These are phyloP conservation scores for Lecanosticta acicola DNA, from an alignment of 2,329 filamentous ascomycete genomes.

Conservation along the genomic window DNA sequence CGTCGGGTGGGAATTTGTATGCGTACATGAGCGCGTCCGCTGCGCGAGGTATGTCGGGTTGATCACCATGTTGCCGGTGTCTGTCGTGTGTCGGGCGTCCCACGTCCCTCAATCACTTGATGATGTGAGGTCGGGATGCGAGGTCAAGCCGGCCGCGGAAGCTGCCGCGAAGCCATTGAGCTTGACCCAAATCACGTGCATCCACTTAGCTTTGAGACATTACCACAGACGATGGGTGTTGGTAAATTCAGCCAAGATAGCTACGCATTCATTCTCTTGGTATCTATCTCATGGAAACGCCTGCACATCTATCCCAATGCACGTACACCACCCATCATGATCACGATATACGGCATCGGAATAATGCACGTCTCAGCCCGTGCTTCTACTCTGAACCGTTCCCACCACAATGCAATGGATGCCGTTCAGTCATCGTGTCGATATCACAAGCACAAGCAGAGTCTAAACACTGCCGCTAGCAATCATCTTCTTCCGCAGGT, in stretches of 20 bases:
- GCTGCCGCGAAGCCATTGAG: neutral
- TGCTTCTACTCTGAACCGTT: conserved; percentile 6
- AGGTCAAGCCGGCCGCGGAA: neutral
- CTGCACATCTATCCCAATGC: conserved; percentile 3
- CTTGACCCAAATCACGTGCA: neutral
- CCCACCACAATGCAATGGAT: conserved; percentile 3
- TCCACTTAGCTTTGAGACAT: neutral
- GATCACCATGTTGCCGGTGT: conserved; percentile 52
- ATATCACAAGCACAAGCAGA: neutral
- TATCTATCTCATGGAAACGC: conserved; percentile 8
- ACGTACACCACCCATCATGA: conserved; percentile 3
- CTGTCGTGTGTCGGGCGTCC: neutral
- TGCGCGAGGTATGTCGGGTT: conserved; percentile 82
- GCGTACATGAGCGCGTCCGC: conserved; percentile 49
- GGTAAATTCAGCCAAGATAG: neutral
- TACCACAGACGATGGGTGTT: neutral
- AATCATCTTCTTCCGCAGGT: conserved; percentile 99
- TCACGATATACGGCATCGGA: conserved; percentile 5
- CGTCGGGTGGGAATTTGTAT: conserved; percentile 3
- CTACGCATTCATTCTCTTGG: conserved; percentile 11
- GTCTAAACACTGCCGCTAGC: conserved; percentile 65
- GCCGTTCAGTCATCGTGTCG: neutral
- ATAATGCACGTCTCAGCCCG: conserved; percentile 5
- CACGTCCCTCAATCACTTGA: neutral
- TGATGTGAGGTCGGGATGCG: neutral